Percentiles rank a stretch among this genome's conserved stretches.
phyloP scores from a whole-genome alignment of 352 stramenopile species.

The Globisporangium orthogonon region DNA sequence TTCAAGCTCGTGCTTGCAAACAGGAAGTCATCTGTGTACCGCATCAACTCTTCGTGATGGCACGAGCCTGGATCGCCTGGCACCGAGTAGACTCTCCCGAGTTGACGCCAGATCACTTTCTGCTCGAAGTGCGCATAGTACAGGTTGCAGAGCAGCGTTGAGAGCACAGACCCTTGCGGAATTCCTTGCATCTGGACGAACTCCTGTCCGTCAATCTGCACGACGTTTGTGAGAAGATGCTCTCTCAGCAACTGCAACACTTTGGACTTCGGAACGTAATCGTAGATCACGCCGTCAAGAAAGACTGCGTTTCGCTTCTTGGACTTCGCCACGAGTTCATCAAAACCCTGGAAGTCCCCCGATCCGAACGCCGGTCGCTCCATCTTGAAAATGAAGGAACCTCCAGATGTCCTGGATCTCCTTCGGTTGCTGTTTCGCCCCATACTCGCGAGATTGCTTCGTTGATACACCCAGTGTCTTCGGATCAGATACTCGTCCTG shows the following conservation, averaged over 20 bases:
- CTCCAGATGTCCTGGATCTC: not conserved
- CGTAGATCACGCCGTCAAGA: conserved; percentile 74
- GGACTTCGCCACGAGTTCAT: conserved; percentile 32
- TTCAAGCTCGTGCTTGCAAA: conserved; percentile 51
- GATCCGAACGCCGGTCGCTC: conserved; percentile 47
- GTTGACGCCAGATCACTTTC: conserved; percentile 35
- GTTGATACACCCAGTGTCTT: conserved; percentile 65
- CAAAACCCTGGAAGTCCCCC: conserved; percentile 45
- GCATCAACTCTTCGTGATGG: conserved; percentile 55
- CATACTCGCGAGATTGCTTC: conserved; percentile 19
- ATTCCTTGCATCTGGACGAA: conserved; percentile 66
- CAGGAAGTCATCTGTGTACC: conserved; percentile 79
- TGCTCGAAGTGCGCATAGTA: conserved; percentile 79
- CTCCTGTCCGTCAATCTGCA: conserved; percentile 40
- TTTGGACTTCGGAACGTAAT: conserved; percentile 49
- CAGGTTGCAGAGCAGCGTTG: conserved; percentile 73
- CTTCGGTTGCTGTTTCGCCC: conserved; percentile 7
- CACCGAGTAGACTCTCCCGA: conserved; percentile 20
- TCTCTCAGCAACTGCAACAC: conserved; percentile 53
- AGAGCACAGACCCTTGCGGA: conserved; percentile 78
- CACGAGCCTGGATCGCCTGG: conserved; percentile 11
- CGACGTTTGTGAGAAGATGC: conserved; percentile 50
- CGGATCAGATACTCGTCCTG: conserved; percentile 76
- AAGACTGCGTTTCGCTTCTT: conserved; percentile 45
- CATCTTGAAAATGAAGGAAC: conserved; percentile 46